phyloP scores from a whole-genome alignment of 352 stramenopile species.

The Globisporangium orthogonon region DNA sequence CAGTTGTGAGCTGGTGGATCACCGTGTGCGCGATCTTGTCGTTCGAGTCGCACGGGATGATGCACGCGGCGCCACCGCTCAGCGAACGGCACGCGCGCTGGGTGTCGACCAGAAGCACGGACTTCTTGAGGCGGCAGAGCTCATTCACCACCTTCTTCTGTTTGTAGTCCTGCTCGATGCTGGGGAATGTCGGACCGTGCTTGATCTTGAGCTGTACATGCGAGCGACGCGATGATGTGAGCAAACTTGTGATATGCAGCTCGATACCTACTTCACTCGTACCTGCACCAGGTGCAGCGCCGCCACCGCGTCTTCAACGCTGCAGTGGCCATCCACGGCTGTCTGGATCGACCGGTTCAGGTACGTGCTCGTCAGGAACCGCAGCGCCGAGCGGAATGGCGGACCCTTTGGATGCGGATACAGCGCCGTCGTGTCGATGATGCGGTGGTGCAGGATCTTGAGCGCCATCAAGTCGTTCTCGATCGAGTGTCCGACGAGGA shows the following conservation, averaged over 20 bases:
- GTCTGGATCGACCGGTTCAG: slow-evolving; percentile 72
- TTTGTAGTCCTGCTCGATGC: slow-evolving; percentile 59
- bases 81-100: slow-evolving; percentile 54
- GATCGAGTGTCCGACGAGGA: slow-evolving; percentile 86
- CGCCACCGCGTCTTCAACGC: slow-evolving; percentile 71
- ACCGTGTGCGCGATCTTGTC: slow-evolving; percentile 44
- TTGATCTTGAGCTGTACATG: slow-evolving; percentile 56
- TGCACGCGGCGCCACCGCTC: slow-evolving; percentile 49
- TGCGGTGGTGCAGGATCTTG: slow-evolving; percentile 54
- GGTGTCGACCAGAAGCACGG: slow-evolving; percentile 71
- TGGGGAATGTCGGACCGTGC: background rate
- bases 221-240: background rate
- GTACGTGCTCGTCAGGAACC: slow-evolving; percentile 68
- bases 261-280: background rate
- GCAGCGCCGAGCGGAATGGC: slow-evolving; percentile 69
- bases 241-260: background rate
- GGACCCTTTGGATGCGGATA: slow-evolving; percentile 78
- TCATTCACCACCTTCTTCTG: slow-evolving; percentile 79
- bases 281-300: slow-evolving; percentile 65
- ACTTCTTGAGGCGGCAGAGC: slow-evolving; percentile 65
- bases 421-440: slow-evolving; percentile 79
- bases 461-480: slow-evolving; percentile 82
- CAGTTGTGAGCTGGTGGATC: slow-evolving; percentile 75
- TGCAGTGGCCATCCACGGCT: slow-evolving; percentile 66
- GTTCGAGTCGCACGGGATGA: slow-evolving; percentile 46